Base-by-base conservation (phyloP, 2,329 filamentous ascomycete genomes). In the Epicoccum nigrum region DNA sequence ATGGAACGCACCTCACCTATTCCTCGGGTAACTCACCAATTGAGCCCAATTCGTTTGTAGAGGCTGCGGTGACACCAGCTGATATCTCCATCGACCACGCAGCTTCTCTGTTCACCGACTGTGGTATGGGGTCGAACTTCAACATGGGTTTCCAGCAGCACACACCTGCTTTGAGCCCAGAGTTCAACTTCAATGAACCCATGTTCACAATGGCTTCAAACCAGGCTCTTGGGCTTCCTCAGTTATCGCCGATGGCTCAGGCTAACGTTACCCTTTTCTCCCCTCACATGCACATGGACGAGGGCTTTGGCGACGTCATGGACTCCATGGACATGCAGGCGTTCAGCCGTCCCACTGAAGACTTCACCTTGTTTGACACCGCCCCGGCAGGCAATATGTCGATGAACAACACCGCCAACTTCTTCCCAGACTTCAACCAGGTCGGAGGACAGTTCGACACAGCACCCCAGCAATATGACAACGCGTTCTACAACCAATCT, bases 201-300 rank as follows among this genome's bases (percentile, higher is more conserved):
- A 71, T 58, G 56, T 72, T 70, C 53, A 60, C 59, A 25, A 47
- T 60, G 21, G 54, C 57, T 20, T 53, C 39, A 33, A 54, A 48
- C 30, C 44, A 48, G 19, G 33, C 9, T 17, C 39, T 49, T 6
- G 59, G 64, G 21, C 61, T 73, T 6, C 67, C 72, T 28, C 86
- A 89, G 54, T 81, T 90, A 55, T 91, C 88, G 3, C 87, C 87
- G 7, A 79, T 80, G 45, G 88, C 86, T 4, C 87, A 90, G 62
- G 81, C 82, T 28, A 86, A 87, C 53, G 76, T 85, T 1, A 88
- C 89, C 76, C 80, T 90, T 25, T 88, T 81, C 72, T 88, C 87
- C 8, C 85, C 88, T 39, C 80, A 80, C 33, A 86, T 86, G 73
- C 73, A 71, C 25, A 58, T 77, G 20, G 87, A 91, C 54, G 87